Evolutionary conservation across 106 monocot genomes (phyloP).

Genomic region (Allium fistulosum): DNA sequence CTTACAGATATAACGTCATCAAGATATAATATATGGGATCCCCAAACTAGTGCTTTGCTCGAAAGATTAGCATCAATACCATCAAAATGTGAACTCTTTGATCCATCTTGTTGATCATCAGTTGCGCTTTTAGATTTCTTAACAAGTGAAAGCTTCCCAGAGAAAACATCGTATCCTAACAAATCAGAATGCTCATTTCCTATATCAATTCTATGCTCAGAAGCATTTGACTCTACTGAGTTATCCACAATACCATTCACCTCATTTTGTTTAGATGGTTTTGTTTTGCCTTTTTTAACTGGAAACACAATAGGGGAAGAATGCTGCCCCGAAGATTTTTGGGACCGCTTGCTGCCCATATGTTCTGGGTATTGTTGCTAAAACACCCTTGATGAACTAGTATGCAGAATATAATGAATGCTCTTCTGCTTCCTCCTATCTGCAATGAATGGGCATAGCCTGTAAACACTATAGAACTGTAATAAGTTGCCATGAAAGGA

Average conservation of each 20-base stretch:
- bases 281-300: slow-evolving; percentile 50
- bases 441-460: background rate
- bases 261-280: slow-evolving; percentile 31
- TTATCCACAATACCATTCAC: slow-evolving; percentile 24
- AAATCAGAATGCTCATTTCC: slow-evolving; percentile 83
- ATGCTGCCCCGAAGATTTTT: slow-evolving; percentile 44
- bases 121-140: slow-evolving; percentile 35
- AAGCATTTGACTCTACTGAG: slow-evolving; percentile 30
- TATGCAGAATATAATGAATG: slow-evolving; percentile 28
- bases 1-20: slow-evolving; percentile 97
- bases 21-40: slow-evolving; percentile 57
- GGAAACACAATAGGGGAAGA: slow-evolving; percentile 59
- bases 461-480: slow-evolving; percentile 2
- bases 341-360: slow-evolving; percentile 40
- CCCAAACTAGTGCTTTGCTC: slow-evolving; percentile 84
- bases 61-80: slow-evolving; percentile 73
- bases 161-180: slow-evolving; percentile 74
- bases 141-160: slow-evolving; percentile 71
- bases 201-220: slow-evolving; percentile 78
- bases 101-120: slow-evolving; percentile 27
- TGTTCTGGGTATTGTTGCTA: slow-evolving; percentile 28
- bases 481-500: background rate
- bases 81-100: slow-evolving; percentile 22
- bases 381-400: slow-evolving; percentile 34
- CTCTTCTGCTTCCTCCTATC: slow-evolving; percentile 43